These are phyloP conservation scores for Boletus reticulatus DNA, from an alignment of 768 basidiomycete species.

Conservation along the genomic window DNA sequence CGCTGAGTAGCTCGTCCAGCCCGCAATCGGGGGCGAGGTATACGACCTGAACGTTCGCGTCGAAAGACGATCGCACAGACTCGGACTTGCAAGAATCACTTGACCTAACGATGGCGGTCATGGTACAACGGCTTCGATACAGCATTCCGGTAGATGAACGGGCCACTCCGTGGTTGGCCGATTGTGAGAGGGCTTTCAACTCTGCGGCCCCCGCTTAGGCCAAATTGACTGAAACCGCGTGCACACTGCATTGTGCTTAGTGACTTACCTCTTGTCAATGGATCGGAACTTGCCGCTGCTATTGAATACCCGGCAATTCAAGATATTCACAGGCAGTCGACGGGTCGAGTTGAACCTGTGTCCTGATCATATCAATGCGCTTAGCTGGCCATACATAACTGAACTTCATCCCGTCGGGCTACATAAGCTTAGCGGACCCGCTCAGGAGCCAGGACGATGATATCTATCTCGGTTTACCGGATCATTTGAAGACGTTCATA, in stretches of 20 bases:
- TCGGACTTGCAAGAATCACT: too few relatives aligned
- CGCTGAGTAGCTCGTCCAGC: neutral
- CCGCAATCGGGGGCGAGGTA: conserved; percentile 1
- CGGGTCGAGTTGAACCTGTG: neutral
- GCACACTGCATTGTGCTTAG: neutral
- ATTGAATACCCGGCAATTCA: too few relatives aligned
- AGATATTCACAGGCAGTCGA: neutral
- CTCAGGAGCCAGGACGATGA: neutral
- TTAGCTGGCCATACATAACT: too few relatives aligned
- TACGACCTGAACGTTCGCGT: neutral
- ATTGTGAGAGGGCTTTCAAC: too few relatives aligned
- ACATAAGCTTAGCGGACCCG: neutral
- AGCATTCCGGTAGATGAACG: too few relatives aligned
- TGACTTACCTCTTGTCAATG: neutral
- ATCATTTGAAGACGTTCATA: too few relatives aligned
- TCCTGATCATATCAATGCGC: neutral
- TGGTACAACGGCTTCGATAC: too few relatives aligned
- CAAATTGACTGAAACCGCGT: neutral
- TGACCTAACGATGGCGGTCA: too few relatives aligned
- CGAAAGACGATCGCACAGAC: neutral
- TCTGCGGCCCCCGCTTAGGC: too few relatives aligned
- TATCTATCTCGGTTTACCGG: neutral
- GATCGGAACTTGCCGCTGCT: neutral
- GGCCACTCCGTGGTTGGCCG: too few relatives aligned
- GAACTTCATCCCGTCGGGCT: too few relatives aligned